These are phyloP conservation scores for Lentinula sp. DNA, from an alignment of 768 basidiomycete genomes.

Conservation along the genomic window DNA sequence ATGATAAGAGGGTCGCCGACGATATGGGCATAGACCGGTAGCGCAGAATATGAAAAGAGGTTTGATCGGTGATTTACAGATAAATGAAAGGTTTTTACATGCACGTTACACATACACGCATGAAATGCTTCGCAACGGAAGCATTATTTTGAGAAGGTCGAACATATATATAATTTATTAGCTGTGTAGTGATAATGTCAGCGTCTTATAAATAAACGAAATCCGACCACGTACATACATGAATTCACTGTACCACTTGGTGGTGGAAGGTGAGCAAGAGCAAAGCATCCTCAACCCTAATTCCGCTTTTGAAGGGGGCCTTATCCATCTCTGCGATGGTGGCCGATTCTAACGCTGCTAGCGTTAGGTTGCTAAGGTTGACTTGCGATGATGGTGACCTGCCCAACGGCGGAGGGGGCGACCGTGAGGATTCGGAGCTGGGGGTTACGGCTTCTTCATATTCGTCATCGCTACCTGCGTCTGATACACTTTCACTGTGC, in stretches of 20 bases:
- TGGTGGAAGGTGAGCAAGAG: conserved; percentile 72
- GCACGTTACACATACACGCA: neutral
- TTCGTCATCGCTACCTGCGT: conserved; percentile 65
- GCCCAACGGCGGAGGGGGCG: conserved; percentile 22
- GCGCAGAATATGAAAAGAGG: neutral
- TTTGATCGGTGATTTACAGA: neutral
- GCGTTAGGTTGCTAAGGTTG: conserved; percentile 23
- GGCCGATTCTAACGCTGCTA: conserved; percentile 32
- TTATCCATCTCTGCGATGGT: conserved; percentile 47
- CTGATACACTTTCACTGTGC: conserved; percentile 22
- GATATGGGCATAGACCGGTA: neutral
- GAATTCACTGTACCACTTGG: conserved; percentile 46
- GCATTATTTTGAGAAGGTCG: neutral
- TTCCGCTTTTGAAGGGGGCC: conserved; percentile 40
- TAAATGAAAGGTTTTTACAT: neutral
- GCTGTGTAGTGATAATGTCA: neutral
- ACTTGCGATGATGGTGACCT: conserved; percentile 22
- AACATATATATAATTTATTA: neutral
- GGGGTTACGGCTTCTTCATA: conserved; percentile 73
- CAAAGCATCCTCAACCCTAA: conserved; percentile 70
- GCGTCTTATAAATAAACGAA: neutral
- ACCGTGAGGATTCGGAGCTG: conserved; percentile 42
- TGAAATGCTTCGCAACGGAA: neutral
- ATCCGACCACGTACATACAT: neutral
- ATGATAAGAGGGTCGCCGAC: neutral